A percentile compares a stretch with the other conserved stretches of the same genome.
Conservation (phyloP, 164 flowering plant species). For the Macadamia tetraphylla region DNA sequence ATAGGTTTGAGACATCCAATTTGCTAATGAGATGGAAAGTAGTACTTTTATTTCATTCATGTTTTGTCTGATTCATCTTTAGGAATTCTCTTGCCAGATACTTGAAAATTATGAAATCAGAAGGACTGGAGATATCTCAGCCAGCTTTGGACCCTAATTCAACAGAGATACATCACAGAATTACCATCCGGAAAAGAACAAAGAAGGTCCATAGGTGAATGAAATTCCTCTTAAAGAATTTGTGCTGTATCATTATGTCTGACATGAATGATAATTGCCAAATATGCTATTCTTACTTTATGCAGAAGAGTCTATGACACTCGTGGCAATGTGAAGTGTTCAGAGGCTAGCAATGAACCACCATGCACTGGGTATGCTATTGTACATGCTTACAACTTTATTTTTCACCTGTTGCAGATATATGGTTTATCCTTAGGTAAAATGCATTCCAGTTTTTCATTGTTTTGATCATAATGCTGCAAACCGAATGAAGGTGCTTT, state of each 20-base stretch:
- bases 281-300: slow-evolving; percentile 1
- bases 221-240: neutral
- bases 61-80: slow-evolving; percentile 1
- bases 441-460: neutral
- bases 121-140: slow-evolving; percentile 89
- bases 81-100: slow-evolving; percentile 43
- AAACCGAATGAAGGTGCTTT: neutral
- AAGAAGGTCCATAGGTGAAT: slow-evolving; percentile 68
- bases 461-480: neutral
- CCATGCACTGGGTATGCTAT: slow-evolving; percentile 83
- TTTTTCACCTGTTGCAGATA: neutral
- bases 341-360: slow-evolving; percentile 66
- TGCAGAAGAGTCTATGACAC: slow-evolving; percentile 75
- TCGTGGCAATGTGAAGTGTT: slow-evolving; percentile 70
- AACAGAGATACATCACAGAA: slow-evolving; percentile 85
- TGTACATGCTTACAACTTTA: neutral
- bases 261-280: neutral
- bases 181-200: slow-evolving; percentile 60
- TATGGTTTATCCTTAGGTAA: too few species aligned
- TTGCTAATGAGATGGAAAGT: too few species aligned
- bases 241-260: neutral
- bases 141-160: slow-evolving; percentile 90
- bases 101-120: slow-evolving; percentile 63
- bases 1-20: too few species aligned
- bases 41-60: neutral